Evolutionary conservation across 2,329 filamentous ascomycete genomes (phyloP).

Genomic region (Escovopsis weberi): DNA sequence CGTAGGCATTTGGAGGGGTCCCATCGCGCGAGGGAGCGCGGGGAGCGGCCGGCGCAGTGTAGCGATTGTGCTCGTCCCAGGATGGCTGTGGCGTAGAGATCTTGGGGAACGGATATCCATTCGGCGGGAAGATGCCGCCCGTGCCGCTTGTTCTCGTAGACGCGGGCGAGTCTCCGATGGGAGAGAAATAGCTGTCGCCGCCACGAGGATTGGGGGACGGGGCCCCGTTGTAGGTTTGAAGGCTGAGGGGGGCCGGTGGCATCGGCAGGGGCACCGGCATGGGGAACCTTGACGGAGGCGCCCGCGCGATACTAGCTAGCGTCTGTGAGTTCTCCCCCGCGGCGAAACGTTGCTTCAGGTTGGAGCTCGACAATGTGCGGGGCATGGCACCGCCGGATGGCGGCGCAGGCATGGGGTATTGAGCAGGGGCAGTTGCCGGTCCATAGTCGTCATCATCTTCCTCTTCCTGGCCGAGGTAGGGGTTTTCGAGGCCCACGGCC

Average conservation of each 20-base stretch:
- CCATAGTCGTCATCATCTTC: conserved; percentile 45
- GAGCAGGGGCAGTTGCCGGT: conserved; percentile 21
- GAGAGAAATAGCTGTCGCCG: conserved; percentile 89
- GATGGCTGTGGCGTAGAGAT: conserved; percentile 48
- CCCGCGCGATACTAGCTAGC: conserved; percentile 40
- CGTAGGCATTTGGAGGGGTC: conserved; percentile 49
- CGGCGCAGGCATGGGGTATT: conserved; percentile 18
- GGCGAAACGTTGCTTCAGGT: conserved; percentile 59
- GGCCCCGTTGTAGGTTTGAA: conserved; percentile 45
- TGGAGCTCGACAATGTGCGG: conserved; percentile 50
- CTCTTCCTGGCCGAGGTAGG: conserved; percentile 54
- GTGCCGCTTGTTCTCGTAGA: conserved; percentile 62
- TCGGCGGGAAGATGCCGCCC: conserved; percentile 52
- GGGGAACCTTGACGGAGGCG: conserved; percentile 58
- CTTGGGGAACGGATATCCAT: conserved; percentile 57
- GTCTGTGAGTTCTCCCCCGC: conserved; percentile 56
- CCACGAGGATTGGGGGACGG: conserved; percentile 46
- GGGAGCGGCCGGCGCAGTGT: conserved; percentile 77
- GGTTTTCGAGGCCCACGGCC: conserved; percentile 58
- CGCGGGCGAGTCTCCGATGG: conserved; percentile 62
- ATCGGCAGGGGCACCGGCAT: conserved; percentile 28
- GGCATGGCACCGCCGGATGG: conserved; percentile 13
- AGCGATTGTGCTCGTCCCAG: conserved; percentile 66
- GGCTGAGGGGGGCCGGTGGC: conserved; percentile 43
- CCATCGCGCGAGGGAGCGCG: conserved; percentile 69